These are phyloP conservation scores for Gossypium turneri DNA, from an alignment of 345 rosid species.

Conservation along the genomic window DNA sequence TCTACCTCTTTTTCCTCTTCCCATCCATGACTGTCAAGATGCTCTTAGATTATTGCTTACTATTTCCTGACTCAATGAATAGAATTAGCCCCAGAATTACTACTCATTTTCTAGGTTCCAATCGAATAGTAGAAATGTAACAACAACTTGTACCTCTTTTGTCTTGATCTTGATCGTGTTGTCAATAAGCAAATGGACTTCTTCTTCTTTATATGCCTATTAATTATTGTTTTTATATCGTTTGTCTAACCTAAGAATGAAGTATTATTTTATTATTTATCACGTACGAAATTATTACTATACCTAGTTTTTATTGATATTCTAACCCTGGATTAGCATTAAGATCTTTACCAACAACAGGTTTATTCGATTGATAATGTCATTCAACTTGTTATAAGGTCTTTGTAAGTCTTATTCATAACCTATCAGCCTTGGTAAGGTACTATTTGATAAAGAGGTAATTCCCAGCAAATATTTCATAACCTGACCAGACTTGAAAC, in stretches of 20 bases:
- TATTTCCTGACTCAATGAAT: not conserved
- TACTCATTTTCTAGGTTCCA: too few relatives aligned
- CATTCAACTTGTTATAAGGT: not conserved
- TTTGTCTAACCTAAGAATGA: not conserved
- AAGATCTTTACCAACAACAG: not conserved
- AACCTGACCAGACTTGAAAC: not conserved
- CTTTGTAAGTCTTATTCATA: not conserved
- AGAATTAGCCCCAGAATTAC: not conserved
- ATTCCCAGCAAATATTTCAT: not conserved
- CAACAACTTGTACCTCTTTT: too few relatives aligned
- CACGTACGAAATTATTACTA: too few relatives aligned
- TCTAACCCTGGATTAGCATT: not conserved
- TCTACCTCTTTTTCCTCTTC: not conserved
- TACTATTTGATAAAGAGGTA: not conserved
- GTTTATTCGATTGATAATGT: not conserved
- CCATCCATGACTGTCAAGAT: not conserved
- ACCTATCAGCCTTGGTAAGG: not conserved
- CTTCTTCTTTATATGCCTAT: not conserved
- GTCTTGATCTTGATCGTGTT: too few relatives aligned
- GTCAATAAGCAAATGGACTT: too few relatives aligned
- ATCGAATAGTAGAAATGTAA: too few relatives aligned
- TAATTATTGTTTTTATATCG: not conserved
- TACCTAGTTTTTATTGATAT: not conserved
- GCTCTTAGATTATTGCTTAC: too few relatives aligned
- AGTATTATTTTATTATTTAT: too few relatives aligned